Conservation (phyloP, 176 grass and related monocot species). For the Aegilops umbellulata region DNA sequence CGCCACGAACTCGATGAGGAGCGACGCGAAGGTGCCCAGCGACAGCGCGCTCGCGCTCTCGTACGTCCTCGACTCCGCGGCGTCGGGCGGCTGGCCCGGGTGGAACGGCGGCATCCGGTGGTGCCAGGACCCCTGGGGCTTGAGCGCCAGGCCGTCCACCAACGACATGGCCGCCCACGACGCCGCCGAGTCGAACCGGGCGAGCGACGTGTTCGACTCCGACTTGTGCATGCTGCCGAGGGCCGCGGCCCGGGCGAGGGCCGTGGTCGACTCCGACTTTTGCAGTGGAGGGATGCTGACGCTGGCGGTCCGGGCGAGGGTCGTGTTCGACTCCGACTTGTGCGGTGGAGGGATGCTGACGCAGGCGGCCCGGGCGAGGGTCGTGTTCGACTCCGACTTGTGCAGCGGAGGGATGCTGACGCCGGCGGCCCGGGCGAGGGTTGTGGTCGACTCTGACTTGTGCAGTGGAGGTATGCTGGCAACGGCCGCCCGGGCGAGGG, state of each 20-base stretch:
- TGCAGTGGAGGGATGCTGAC: not conserved
- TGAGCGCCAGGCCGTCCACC: not conserved
- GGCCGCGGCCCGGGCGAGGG: not conserved
- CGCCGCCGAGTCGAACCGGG: constrained; percentile 31
- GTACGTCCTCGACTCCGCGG: constrained; percentile 54
- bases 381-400: constrained; percentile 20
- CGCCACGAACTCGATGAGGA: constrained; percentile 87
- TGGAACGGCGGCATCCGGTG: constrained; percentile 48
- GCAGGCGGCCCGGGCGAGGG: not conserved
- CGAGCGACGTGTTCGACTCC: constrained; percentile 8
- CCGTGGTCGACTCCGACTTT: not conserved
- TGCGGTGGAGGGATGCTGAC: not conserved
- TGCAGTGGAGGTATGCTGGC: not conserved
- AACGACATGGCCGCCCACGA: not conserved
- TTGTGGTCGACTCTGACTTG: not conserved
- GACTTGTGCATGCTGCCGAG: not conserved
- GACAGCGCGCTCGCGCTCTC: constrained; percentile 88
- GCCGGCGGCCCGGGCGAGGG: not conserved
- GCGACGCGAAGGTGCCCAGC: constrained; percentile 85
- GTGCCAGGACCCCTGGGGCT: constrained; percentile 55
- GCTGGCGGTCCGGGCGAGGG: constrained; percentile 1
- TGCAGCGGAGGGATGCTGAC: not conserved
- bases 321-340: not conserved
- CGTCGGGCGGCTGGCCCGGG: constrained; percentile 22
- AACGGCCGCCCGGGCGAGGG: not conserved